Evolutionary conservation across 768 basidiomycete species (phyloP), one percentile per base, ranked within the genome.

Genomic region (Leucocoprinus leucothites): DNA sequence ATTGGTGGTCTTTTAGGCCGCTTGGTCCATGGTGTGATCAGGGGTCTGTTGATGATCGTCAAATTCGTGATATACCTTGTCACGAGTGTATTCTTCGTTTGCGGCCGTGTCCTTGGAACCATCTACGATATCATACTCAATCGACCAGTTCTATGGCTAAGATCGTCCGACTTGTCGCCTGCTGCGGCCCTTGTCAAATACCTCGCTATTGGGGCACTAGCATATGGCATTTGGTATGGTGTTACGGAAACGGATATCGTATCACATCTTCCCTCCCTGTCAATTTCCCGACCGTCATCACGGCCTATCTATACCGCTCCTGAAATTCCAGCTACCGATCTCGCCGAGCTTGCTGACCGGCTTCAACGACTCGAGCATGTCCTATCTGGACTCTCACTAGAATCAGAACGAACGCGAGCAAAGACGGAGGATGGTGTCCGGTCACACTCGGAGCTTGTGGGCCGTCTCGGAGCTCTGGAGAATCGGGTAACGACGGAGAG

Each of bases 311-410:
- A 84, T 63, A 67, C 70, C 1, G 70, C 83, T 0, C 85, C 88
- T 0, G 78, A 80, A 9, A 65, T 73, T 8, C 87, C 88, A 1
- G 81, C 83, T 1, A 74, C 78, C n/a, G 80, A 89, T 65, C 71
- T 91, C 18, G 77, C 79, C 3, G 89, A 89, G 53, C 71, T 92
- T 21, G 74, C 82, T 2, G 72, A 74, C 6, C 82, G 89, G 8
- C 68, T 93, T 11, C 78, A 80, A 57, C 72, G 73, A 34, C 77
- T 92, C 38, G 90, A 92, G 67, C 75, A 69, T 22, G 82, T 78
- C 1, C 70, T 91, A 13, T 82, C 84, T 13, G 75, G 78, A 6
- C 71, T 93, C 14, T 81, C 84, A 3, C 60, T 72, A 13, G 84
- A 87, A 46, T 68, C 73, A 9, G 79, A 87, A 57, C 77, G 76